phyloP scores from a whole-genome alignment of 805 yeast species.

The Kuraishia floccosa region DNA sequence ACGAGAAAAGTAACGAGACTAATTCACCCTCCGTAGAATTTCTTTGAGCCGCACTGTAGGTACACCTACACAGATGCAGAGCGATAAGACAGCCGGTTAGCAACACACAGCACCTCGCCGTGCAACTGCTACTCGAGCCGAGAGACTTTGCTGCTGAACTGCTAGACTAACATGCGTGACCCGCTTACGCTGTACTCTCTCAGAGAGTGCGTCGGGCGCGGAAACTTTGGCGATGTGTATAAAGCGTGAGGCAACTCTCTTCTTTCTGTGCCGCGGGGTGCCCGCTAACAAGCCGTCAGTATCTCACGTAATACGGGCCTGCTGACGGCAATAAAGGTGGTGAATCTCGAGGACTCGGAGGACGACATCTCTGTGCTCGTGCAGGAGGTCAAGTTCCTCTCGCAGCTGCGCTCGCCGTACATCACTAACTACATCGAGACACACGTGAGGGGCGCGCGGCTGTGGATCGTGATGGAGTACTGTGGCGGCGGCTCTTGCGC shows the following conservation, averaged over 20 bases:
- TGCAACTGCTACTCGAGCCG: too few relatives aligned
- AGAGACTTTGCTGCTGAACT: too few relatives aligned
- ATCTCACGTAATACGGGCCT: not conserved
- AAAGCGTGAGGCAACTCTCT: constrained; percentile 34
- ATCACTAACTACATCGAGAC: constrained; percentile 63
- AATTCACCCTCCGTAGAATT: too few relatives aligned
- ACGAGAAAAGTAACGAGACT: too few relatives aligned
- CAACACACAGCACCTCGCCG: too few relatives aligned
- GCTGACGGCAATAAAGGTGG: constrained; percentile 68
- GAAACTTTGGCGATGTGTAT: constrained; percentile 83
- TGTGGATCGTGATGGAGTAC: constrained; percentile 91
- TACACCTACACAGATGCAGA: too few relatives aligned
- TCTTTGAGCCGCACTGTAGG: too few relatives aligned
- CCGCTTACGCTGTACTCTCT: constrained; percentile 14
- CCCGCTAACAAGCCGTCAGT: too few relatives aligned
- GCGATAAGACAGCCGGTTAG: too few relatives aligned
- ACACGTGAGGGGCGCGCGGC: constrained; percentile 46
- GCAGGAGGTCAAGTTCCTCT: constrained; percentile 70
- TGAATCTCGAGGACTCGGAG: constrained; percentile 67
- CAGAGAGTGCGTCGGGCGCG: constrained; percentile 61
- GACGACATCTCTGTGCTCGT: constrained; percentile 65
- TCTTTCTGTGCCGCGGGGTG: too few relatives aligned
- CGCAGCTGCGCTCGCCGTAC: constrained; percentile 51
- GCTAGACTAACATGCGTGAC: too few relatives aligned
- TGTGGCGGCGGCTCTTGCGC: constrained; percentile 93